Percentiles rank a stretch among this genome's conserved stretches.
These are phyloP conservation scores for Penicillium flavigenum DNA, from an alignment of 495 filamentous ascomycete species.

Conservation along the genomic window DNA sequence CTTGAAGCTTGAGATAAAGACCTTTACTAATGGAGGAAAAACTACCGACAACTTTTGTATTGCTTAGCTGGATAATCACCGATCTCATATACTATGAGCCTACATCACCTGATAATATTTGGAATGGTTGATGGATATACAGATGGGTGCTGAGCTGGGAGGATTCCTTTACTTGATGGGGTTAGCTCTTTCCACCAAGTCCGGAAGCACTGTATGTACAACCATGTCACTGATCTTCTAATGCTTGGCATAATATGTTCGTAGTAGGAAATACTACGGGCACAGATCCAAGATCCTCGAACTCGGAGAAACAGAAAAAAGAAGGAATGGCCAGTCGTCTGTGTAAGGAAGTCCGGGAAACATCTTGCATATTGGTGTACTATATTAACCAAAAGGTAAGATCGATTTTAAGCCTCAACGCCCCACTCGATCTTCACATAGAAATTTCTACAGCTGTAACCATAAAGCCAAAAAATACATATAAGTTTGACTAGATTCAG, in stretches of 20 bases:
- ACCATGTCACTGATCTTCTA: not conserved
- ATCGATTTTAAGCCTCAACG: too few relatives aligned
- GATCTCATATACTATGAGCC: not conserved
- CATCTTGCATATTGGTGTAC: too few relatives aligned
- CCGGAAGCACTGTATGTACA: not conserved
- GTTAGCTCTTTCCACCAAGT: constrained; percentile 13
- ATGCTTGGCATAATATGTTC: not conserved
- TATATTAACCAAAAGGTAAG: too few relatives aligned
- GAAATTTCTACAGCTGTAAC: too few relatives aligned
- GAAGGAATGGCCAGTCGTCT: too few relatives aligned
- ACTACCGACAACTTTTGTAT: not conserved
- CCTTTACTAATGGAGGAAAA: not conserved
- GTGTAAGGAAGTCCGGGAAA: too few relatives aligned
- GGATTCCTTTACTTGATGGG: constrained; percentile 18
- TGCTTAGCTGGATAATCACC: not conserved
- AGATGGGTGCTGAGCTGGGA: not conserved
- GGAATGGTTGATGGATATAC: not conserved
- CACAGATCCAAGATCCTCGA: not conserved
- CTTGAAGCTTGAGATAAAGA: constrained; percentile 6
- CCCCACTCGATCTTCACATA: too few relatives aligned
- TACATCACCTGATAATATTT: not conserved
- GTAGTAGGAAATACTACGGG: not conserved
- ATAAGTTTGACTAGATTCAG: too few relatives aligned
- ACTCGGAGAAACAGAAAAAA: too few relatives aligned
- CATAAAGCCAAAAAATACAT: too few relatives aligned